phyloP scores from a whole-genome alignment of 345 rosid species.

The Linum lewisii region DNA sequence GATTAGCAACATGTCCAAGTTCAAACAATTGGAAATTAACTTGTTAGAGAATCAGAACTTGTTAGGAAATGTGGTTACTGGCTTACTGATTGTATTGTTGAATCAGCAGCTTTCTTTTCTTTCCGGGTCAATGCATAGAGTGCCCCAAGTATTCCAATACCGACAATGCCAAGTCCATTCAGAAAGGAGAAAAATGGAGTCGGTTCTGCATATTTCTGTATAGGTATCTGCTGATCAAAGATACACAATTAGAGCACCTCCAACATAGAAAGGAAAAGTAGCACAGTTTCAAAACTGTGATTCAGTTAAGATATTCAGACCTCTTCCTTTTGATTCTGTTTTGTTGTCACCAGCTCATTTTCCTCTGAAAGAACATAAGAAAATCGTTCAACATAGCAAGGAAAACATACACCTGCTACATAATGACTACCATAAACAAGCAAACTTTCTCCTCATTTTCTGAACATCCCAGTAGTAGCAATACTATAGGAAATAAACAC shows the following conservation, averaged over 20 bases:
- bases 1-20: no score
- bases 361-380: slow-evolving; percentile 35
- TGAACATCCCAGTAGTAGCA: no score
- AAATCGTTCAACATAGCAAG: slow-evolving; percentile 10
- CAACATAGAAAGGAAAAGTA: slow-evolving; percentile 1
- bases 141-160: slow-evolving; percentile 71
- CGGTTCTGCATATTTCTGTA: slow-evolving; percentile 28
- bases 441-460: no score
- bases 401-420: no score
- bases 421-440: no score
- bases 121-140: slow-evolving; percentile 66
- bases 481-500: no score
- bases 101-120: slow-evolving; percentile 43
- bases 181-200: slow-evolving; percentile 57
- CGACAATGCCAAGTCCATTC: slow-evolving; percentile 70
- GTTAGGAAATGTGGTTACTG: slow-evolving; percentile 8
- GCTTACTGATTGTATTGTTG: slow-evolving; percentile 63
- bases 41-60: not conserved
- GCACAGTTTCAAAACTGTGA: no score
- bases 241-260: slow-evolving; percentile 8
- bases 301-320: slow-evolving; percentile 32
- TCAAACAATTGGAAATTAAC: no score
- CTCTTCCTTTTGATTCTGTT: slow-evolving; percentile 40
- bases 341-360: slow-evolving; percentile 23
- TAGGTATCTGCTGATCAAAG: slow-evolving; percentile 32